These are phyloP conservation scores for Chlamydomonas sp. DNA, from an alignment of 139 green algal species.

Conservation along the genomic window DNA sequence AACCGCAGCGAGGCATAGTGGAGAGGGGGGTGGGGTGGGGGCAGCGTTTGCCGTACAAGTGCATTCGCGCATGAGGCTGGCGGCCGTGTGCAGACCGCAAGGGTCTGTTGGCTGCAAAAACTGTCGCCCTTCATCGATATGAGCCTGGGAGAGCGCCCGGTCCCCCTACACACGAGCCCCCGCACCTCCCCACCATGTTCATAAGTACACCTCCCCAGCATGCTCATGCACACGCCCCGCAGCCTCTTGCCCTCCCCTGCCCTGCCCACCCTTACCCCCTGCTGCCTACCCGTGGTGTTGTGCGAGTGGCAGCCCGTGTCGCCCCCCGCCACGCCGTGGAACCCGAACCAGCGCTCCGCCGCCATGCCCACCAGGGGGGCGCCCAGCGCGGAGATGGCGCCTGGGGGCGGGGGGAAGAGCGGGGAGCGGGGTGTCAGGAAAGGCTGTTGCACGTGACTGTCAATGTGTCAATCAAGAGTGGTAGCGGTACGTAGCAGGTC, in stretches of 20 bases:
- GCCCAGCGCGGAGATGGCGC: conserved; percentile 47
- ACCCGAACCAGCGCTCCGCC: conserved; percentile 46
- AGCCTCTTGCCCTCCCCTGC: too few species aligned
- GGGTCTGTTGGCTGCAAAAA: too few species aligned
- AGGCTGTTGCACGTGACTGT: not conserved
- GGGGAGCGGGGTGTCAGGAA: not conserved
- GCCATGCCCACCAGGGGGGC: conserved; percentile 53
- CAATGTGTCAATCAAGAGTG: not conserved
- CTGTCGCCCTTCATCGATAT: too few species aligned
- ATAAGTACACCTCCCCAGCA: too few species aligned
- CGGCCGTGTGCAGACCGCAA: too few species aligned
- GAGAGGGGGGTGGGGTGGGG: not conserved
- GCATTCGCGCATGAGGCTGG: too few species aligned
- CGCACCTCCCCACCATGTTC: too few species aligned
- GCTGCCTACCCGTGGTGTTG: not conserved
- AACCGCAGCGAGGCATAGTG: not conserved
- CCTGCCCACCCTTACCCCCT: not conserved
- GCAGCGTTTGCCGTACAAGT: not conserved
- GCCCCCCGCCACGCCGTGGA: conserved; percentile 3
- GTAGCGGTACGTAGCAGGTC: not conserved
- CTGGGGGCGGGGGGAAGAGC: not conserved
- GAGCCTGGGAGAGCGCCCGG: too few species aligned
- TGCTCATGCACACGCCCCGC: too few species aligned
- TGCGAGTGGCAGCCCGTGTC: not conserved
- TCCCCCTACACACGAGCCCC: too few species aligned